Percentiles rank a stretch among this genome's conserved stretches.
Conservation (phyloP, 345 rosid species). For the Arabis hirsuta region DNA sequence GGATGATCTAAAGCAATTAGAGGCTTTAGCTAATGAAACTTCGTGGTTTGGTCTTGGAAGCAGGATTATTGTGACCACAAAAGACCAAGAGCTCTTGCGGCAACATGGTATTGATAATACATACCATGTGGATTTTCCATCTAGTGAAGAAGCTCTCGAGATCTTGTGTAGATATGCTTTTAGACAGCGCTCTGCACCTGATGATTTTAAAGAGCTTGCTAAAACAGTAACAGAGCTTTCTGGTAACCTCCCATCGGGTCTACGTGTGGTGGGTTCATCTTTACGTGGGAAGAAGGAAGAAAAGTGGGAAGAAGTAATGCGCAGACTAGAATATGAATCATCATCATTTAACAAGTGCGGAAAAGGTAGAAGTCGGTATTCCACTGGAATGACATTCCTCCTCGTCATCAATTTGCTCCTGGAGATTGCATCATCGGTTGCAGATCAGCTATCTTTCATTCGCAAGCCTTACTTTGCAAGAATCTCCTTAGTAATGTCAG, state of each 20-base stretch:
- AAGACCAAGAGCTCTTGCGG: background rate
- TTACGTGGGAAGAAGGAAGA: background rate
- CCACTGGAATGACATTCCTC: no score
- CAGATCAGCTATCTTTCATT: no score
- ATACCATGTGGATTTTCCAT: background rate
- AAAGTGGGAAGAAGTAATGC: background rate
- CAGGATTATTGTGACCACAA: background rate
- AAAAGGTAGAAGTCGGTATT: no score
- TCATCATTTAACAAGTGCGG: no score
- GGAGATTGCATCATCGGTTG: no score
- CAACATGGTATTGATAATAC: background rate
- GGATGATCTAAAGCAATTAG: background rate
- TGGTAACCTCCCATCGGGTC: conserved; percentile 12
- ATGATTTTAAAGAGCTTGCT: background rate
- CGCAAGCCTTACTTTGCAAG: no score
- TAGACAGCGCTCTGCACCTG: background rate
- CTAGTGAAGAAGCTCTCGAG: background rate
- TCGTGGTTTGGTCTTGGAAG: conserved; percentile 17
- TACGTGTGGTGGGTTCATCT: conserved; percentile 16
- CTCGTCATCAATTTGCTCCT: no score
- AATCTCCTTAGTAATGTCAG: background rate
- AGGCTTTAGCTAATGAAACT: background rate
- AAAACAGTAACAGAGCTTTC: background rate
- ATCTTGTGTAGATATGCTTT: conserved; percentile 6
- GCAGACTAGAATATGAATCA: background rate